These are phyloP conservation scores for Colletotrichum musae DNA, from an alignment of 2,329 filamentous ascomycete genomes.

Conservation along the genomic window DNA sequence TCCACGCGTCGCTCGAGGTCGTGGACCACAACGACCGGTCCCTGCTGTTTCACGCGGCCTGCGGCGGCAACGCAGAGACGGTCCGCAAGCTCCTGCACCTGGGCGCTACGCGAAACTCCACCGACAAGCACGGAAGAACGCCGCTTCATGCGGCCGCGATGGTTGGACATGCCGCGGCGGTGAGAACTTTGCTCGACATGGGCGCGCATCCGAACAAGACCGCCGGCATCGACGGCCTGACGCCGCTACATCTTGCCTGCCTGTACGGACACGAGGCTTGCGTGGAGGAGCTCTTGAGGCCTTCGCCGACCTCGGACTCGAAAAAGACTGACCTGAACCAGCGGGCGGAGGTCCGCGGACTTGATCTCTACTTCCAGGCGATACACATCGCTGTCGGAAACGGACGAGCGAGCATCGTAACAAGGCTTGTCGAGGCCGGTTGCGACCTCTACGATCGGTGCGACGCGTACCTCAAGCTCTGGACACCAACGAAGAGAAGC, in stretches of 20 bases:
- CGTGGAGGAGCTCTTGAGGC: neutral
- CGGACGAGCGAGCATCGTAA: neutral
- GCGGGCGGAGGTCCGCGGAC: neutral
- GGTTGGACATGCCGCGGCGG: neutral
- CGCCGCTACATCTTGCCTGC: slow-evolving; percentile 18
- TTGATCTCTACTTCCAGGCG: neutral
- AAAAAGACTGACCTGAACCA: too few relatives aligned
- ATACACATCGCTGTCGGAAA: slow-evolving; percentile 16
- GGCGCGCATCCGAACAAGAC: neutral
- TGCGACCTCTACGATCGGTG: too few relatives aligned
- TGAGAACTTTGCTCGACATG: neutral
- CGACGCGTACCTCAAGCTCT: too few relatives aligned
- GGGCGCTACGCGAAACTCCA: too few relatives aligned
- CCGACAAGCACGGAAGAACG: neutral
- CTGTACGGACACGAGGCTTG: slow-evolving; percentile 13
- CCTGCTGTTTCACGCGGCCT: too few relatives aligned
- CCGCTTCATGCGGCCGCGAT: slow-evolving; percentile 23
- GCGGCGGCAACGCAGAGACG: too few relatives aligned
- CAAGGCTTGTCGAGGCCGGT: neutral
- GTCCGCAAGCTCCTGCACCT: too few relatives aligned
- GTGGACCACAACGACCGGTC: too few relatives aligned
- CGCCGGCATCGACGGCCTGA: neutral
- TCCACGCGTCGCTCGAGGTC: too few relatives aligned
- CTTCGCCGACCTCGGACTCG: neutral
- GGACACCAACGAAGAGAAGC: too few relatives aligned